phyloP scores from a whole-genome alignment of 2,329 filamentous ascomycete species.

The Tolypocladium ophioglossoides region DNA sequence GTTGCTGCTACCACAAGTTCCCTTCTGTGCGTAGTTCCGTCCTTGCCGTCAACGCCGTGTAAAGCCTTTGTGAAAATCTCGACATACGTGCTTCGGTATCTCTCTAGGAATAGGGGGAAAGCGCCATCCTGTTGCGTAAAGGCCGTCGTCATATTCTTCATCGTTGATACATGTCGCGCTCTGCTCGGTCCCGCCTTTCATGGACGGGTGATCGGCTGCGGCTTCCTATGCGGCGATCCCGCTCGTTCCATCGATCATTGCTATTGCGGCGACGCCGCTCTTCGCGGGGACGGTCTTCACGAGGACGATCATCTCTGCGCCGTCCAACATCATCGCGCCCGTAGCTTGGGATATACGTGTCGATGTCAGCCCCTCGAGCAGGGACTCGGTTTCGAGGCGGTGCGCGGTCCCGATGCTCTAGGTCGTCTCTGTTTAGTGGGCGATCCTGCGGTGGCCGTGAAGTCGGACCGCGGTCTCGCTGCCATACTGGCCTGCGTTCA shows the following conservation, averaged over 20 bases:
- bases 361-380: conserved; percentile 25
- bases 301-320: conserved; percentile 22
- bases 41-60: background rate
- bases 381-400: conserved; percentile 20
- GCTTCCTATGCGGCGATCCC: conserved; percentile 29
- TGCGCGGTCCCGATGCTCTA: conserved; percentile 31
- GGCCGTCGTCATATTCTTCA: conserved; percentile 16
- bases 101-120: no score
- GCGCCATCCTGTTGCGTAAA: background rate
- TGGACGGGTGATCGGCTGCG: conserved; percentile 28
- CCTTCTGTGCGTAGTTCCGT: background rate
- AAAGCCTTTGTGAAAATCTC: background rate
- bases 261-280: conserved; percentile 22
- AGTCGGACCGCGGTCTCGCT: conserved; percentile 39
- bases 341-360: conserved; percentile 42
- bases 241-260: conserved; percentile 27
- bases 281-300: conserved; percentile 15
- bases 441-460: conserved; percentile 35
- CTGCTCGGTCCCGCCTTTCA: conserved; percentile 29
- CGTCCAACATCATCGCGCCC: conserved; percentile 22
- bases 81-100: background rate
- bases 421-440: conserved; percentile 20
- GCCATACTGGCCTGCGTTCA: conserved; percentile 43
- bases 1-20: background rate
- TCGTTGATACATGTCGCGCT: conserved; percentile 40